phyloP scores from a whole-genome alignment of 2,329 filamentous ascomycete species.

The Pseudopithomyces chartarum region DNA sequence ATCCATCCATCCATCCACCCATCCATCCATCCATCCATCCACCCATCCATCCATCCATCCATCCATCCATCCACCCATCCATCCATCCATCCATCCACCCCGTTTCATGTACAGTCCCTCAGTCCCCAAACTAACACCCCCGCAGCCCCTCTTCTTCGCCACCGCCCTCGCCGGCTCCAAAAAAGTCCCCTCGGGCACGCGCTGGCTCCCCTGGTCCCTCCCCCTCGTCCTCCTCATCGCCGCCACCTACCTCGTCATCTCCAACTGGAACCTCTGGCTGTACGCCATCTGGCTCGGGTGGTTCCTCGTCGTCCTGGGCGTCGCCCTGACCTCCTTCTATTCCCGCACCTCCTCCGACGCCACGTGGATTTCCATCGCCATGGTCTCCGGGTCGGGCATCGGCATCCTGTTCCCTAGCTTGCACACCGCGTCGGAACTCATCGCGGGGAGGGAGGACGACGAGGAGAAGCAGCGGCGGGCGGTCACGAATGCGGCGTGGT shows the following conservation, averaged over 20 bases:
- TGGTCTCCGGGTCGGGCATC: slow-evolving; percentile 47
- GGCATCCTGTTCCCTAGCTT: slow-evolving; percentile 51
- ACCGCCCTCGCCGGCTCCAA: slow-evolving; percentile 24
- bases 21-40: too few species aligned
- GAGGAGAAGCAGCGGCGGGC: slow-evolving; percentile 25
- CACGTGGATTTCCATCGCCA: slow-evolving; percentile 51
- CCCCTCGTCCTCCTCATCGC: slow-evolving; percentile 29
- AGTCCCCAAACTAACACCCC: not conserved
- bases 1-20: too few species aligned
- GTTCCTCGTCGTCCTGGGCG: slow-evolving; percentile 46
- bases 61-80: too few species aligned
- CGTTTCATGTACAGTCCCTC: not conserved
- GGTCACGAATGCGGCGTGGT: slow-evolving; percentile 52
- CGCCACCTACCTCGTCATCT: slow-evolving; percentile 26
- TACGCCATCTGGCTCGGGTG: slow-evolving; percentile 34
- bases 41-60: not conserved
- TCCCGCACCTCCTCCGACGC: slow-evolving; percentile 43
- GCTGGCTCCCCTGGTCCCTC: slow-evolving; percentile 37
- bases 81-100: too few species aligned
- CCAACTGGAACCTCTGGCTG: slow-evolving; percentile 25
- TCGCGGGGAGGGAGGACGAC: slow-evolving; percentile 10
- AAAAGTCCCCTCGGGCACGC: slow-evolving; percentile 26
- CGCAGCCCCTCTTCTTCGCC: slow-evolving; percentile 34
- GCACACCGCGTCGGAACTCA: slow-evolving; percentile 47
- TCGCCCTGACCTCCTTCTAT: slow-evolving; percentile 51